Evolutionary conservation across 345 rosid genomes (phyloP), one percentile per base, ranked within the genome.

Genomic region (Draba incana): DNA sequence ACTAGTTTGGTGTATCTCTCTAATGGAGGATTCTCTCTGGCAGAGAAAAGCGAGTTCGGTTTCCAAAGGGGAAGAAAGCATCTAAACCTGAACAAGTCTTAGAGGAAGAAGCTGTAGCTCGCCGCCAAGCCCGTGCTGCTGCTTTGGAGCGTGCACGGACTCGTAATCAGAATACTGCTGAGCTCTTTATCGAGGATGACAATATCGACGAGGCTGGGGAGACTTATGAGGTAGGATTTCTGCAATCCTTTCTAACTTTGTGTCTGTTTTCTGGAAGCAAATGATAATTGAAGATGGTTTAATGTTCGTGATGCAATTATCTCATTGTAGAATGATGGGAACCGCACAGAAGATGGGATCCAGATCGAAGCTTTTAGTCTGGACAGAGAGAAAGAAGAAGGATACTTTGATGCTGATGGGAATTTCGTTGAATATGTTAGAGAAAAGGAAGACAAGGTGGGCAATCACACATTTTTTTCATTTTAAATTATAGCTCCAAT

Each of bases 291-390:
- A 44, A 60, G 54, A 58, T 53, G 31, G 55, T 52, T 68, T 42
- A 39, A 33, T 72, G 65, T 64, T 75, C 37, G 42, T 38, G 52
- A 78, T 75, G 31, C n/a, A 39, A 35, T 33, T 52, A 64, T 83
- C 44, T 71, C 75, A 79, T 75, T 74, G 75, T 87, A 94, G 99
- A 83, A 80, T 45, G 81, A 83, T 71, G 95, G 79, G 68, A 84
- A 75, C 65, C 91, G 89, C 43, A 80, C 81, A 15, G 96, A 91
- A 45, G 98, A 94, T 85, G 98, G 99, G 69, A 80, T 94, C 68
- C 93, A 86, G 35, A 81, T 94, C 10, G 99, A 94, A 66, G 97
- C 99, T 61, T 94, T 94, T 75, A 94, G 92, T 81, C 82, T 94
- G 64, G 80, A 85, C 53, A 81, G 81, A 77, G 99, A 94, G 83